phyloP scores from a whole-genome alignment of 768 basidiomycete species.

The Fistulinella prunicolor region DNA sequence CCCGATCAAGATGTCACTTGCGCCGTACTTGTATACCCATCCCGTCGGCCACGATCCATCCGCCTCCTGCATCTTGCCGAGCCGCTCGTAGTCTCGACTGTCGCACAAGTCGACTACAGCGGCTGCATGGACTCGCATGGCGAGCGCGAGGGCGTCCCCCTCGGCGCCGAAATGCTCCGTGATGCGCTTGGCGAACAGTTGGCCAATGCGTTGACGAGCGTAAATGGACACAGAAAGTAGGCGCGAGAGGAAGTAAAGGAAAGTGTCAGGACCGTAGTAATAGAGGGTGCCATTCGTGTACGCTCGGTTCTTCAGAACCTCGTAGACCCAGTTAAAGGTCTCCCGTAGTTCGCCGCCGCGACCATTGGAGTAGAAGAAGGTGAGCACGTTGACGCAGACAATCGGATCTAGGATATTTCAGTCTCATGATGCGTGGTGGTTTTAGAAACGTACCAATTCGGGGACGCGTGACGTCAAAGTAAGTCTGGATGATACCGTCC shows the following conservation, averaged over 20 bases:
- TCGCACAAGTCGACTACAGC: constrained; percentile 9
- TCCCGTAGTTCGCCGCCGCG: constrained; percentile 16
- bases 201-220: constrained; percentile 12
- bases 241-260: constrained; percentile 23
- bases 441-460: constrained; percentile 16
- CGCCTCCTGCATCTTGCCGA: constrained; percentile 13
- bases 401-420: constrained; percentile 9
- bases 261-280: constrained; percentile 16
- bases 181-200: constrained; percentile 16
- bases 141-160: constrained; percentile 21
- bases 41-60: constrained; percentile 24
- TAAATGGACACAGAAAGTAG: constrained; percentile 17
- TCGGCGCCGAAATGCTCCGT: constrained; percentile 13
- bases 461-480: constrained; percentile 20
- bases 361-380: constrained; percentile 20
- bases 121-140: constrained; percentile 17
- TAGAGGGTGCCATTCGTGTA: constrained; percentile 19
- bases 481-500: constrained; percentile 22
- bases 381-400: constrained; percentile 21
- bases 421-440: background rate
- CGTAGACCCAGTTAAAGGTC: constrained; percentile 21
- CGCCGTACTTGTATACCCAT: constrained; percentile 17
- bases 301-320: constrained; percentile 21
- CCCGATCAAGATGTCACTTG: constrained; percentile 7
- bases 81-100: constrained; percentile 15